These are phyloP conservation scores for Pythium pyrilobum DNA, from an alignment of 352 stramenopile genomes.

Conservation along the genomic window DNA sequence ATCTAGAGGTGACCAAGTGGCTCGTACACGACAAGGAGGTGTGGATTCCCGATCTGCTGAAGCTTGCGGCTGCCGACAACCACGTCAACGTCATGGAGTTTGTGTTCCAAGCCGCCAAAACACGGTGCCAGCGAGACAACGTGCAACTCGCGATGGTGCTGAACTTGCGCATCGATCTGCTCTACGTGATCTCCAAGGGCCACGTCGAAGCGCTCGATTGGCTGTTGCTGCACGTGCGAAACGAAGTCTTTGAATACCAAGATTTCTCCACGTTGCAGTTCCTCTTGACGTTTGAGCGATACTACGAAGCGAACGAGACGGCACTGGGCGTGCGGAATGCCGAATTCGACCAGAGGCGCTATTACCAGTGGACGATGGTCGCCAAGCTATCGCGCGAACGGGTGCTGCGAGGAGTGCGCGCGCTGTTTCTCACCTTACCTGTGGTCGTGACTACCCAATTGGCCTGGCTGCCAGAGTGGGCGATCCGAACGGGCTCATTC, in stretches of 20 bases:
- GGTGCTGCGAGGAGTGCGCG: background rate
- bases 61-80: background rate
- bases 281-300: constrained; percentile 4
- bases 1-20: background rate
- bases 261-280: background rate
- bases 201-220: background rate
- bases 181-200: background rate
- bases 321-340: background rate
- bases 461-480: constrained; percentile 5
- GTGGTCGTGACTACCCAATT: background rate
- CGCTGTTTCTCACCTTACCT: background rate
- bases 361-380: constrained; percentile 5
- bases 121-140: background rate
- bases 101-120: background rate
- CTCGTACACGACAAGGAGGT: background rate
- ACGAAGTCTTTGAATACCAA: background rate
- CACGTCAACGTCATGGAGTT: background rate
- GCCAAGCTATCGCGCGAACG: background rate
- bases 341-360: background rate
- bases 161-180: background rate
- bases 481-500: background rate
- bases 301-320: constrained; percentile 2
- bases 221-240: background rate
- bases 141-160: background rate
- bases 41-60: background rate